phyloP scores from a whole-genome alignment of 225 moss, liverwort and hornwort species.

The Physcomitrellopsis africana region DNA sequence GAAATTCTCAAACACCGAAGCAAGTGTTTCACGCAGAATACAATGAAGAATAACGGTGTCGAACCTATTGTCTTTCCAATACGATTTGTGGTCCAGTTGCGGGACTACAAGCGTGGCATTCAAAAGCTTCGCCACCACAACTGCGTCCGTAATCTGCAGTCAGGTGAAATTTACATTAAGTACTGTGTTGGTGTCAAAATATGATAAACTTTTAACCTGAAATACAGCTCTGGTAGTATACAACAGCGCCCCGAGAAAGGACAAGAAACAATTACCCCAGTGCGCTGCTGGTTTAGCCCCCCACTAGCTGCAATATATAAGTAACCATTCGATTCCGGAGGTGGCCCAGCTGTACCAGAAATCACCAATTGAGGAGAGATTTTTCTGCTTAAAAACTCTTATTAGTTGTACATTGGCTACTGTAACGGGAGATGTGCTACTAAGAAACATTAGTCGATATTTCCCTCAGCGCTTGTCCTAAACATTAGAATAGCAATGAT shows the following conservation, averaged over 20 bases:
- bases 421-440: no score
- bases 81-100: constrained; percentile 76
- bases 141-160: constrained; percentile 84
- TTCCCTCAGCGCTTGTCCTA: no score
- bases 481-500: no score
- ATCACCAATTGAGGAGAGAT: not conserved
- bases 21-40: not conserved
- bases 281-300: constrained; percentile 84
- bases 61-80: constrained; percentile 82
- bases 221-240: not conserved
- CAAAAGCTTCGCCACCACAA: constrained; percentile 79
- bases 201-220: not conserved
- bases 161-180: not conserved
- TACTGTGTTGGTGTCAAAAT: no score
- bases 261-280: constrained; percentile 49
- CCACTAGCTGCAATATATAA: constrained; percentile 81
- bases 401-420: no score
- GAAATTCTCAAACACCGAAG: not conserved
- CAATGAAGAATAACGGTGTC: not conserved
- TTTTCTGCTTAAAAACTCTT: no score
- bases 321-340: constrained; percentile 59
- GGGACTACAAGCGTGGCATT: constrained; percentile 89
- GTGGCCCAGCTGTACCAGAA: constrained; percentile 40
- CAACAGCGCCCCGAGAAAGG: not conserved
- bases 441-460: no score